These are phyloP conservation scores for Albatrellus sp. DNA, from an alignment of 1,284 basidiomycete genomes.

Conservation along the genomic window DNA sequence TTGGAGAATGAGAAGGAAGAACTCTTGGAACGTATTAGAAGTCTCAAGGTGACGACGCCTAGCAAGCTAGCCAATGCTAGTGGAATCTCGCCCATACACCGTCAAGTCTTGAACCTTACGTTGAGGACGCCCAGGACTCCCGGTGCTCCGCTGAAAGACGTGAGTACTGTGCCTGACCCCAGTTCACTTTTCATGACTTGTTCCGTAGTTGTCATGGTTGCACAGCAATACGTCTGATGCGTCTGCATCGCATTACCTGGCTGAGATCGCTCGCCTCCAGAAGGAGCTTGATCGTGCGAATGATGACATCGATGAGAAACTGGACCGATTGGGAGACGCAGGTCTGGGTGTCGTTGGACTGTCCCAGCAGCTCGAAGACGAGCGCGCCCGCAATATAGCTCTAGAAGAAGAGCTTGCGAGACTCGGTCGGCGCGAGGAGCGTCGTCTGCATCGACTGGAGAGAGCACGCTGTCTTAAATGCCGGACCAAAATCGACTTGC, in stretches of 20 bases:
- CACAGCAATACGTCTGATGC: slow-evolving; percentile 42
- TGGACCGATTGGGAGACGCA: slow-evolving; percentile 70
- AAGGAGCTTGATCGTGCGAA: slow-evolving; percentile 65
- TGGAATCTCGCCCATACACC: slow-evolving; percentile 59
- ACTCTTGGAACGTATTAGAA: slow-evolving; percentile 52
- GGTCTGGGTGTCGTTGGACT: slow-evolving; percentile 59
- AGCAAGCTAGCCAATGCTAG: slow-evolving; percentile 35
- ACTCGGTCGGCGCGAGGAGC: slow-evolving; percentile 50
- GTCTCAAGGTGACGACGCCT: slow-evolving; percentile 45
- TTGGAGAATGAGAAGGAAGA: slow-evolving; percentile 69
- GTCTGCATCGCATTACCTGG: slow-evolving; percentile 40
- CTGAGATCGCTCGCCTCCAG: slow-evolving; percentile 57
- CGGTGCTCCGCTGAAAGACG: slow-evolving; percentile 64
- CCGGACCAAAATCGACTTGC: slow-evolving; percentile 43
- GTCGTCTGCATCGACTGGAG: slow-evolving; percentile 42
- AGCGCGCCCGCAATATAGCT: slow-evolving; percentile 36
- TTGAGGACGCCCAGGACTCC: slow-evolving; percentile 62
- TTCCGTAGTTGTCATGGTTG: slow-evolving; percentile 54
- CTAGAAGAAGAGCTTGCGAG: slow-evolving; percentile 61
- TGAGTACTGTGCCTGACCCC: slow-evolving; percentile 22
- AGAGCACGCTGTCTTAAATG: slow-evolving; percentile 55
- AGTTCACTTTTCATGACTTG: neutral
- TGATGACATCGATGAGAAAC: slow-evolving; percentile 73
- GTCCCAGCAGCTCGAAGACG: slow-evolving; percentile 59
- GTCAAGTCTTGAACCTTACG: slow-evolving; percentile 56